These are phyloP conservation scores for Epichloe gansuensis DNA, from an alignment of 2,329 filamentous ascomycete genomes.

Conservation along the genomic window DNA sequence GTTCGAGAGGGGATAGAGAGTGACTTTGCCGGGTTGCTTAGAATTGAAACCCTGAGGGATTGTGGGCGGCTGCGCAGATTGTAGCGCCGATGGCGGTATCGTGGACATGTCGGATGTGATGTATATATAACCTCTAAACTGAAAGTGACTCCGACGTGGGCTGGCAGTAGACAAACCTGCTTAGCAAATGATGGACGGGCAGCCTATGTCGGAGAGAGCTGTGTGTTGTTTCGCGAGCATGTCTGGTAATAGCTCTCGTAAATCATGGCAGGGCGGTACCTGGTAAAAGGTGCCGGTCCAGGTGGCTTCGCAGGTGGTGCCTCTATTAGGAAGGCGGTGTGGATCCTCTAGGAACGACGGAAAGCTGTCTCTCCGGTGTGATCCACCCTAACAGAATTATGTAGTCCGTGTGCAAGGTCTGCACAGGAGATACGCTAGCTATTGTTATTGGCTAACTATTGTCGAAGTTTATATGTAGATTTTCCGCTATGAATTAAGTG, in stretches of 20 bases:
- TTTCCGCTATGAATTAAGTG: too few species aligned
- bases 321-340: not conserved
- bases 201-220: not conserved
- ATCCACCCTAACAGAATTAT: too few species aligned
- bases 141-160: not conserved
- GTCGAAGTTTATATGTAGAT: too few species aligned
- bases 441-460: too few species aligned
- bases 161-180: not conserved
- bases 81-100: conserved; percentile 60
- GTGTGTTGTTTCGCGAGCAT: not conserved
- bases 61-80: conserved; percentile 67
- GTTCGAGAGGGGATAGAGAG: conserved; percentile 88
- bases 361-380: too few species aligned
- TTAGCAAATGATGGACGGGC: not conserved
- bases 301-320: not conserved
- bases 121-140: not conserved
- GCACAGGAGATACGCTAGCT: too few species aligned
- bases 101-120: conserved; percentile 54
- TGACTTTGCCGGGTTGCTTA: conserved; percentile 80
- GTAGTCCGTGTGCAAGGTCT: too few species aligned
- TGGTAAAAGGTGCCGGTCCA: not conserved
- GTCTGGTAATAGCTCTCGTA: not conserved
- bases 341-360: not conserved
- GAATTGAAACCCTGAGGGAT: conserved; percentile 74
- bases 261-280: not conserved